phyloP scores from a whole-genome alignment of 371 early-diverging fungal species.

The Globomyces sp. region DNA sequence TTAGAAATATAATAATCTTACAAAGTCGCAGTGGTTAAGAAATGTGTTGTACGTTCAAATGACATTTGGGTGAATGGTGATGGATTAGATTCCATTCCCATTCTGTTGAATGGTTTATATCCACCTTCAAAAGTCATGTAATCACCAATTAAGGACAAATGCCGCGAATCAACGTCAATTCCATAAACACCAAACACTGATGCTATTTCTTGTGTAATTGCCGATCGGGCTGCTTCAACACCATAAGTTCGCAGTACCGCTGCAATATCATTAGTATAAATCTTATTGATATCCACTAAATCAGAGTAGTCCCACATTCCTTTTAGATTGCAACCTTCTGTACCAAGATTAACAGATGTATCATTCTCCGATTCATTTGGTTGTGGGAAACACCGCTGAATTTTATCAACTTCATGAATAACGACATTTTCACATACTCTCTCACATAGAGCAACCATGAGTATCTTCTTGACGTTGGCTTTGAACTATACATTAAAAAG shows the following conservation, averaged over 20 bases:
- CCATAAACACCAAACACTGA: conserved; percentile 98
- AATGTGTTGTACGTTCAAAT: conserved; percentile 93
- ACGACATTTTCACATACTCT: conserved; percentile 63
- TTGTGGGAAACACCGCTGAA: conserved; percentile 74
- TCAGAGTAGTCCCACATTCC: conserved; percentile 78
- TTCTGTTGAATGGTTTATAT: conserved; percentile 96
- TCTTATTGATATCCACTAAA: conserved; percentile 74
- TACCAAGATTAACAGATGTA: conserved; percentile 67
- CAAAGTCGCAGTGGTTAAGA: conserved; percentile 79
- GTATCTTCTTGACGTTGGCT: conserved; percentile 84
- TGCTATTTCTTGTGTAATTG: conserved; percentile 95
- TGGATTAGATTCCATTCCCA: conserved; percentile 86
- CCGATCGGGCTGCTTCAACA: conserved; percentile 97
- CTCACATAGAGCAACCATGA: conserved; percentile 89
- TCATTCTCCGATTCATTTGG: conserved; percentile 76
- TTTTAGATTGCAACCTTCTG: conserved; percentile 89
- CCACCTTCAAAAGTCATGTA: conserved; percentile 99
- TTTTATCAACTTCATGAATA: conserved; percentile 84
- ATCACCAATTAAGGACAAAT: conserved; percentile 97
- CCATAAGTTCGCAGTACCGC: conserved; percentile 93
- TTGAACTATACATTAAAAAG: conserved; percentile 59
- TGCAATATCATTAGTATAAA: conserved; percentile 97
- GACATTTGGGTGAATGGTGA: conserved; percentile 97
- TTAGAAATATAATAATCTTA: conserved; percentile 20
- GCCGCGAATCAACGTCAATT: conserved; percentile 94